These are phyloP conservation scores for Colletotrichum lindemuthianum DNA, from an alignment of 2,329 filamentous ascomycete genomes.

Conservation along the genomic window DNA sequence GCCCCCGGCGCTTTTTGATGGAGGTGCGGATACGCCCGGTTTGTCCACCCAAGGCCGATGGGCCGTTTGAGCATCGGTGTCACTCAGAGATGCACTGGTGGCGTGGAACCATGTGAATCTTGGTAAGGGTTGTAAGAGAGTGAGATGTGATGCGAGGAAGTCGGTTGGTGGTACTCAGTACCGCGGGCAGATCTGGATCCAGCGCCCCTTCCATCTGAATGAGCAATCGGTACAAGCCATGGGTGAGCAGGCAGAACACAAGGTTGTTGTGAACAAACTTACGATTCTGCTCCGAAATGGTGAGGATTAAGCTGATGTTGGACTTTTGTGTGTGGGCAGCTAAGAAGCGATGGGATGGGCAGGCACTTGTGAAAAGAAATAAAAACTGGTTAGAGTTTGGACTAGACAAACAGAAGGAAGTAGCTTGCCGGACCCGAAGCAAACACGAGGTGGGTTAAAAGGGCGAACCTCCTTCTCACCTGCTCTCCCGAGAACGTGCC, in stretches of 20 bases:
- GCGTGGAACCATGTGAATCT: conserved; percentile 3
- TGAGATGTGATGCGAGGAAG: no score
- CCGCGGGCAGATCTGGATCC: conserved; percentile 8
- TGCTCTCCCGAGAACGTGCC: no score
- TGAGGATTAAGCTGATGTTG: conserved; percentile 3
- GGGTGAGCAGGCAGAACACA: conserved; percentile 1
- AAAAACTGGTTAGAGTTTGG: conserved; percentile 1
- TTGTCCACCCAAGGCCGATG: conserved; percentile 16
- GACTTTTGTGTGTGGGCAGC: not conserved
- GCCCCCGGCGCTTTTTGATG: conserved; percentile 14
- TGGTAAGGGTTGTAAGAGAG: no score
- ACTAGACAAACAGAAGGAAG: conserved; percentile 1
- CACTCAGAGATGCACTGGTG: not conserved
- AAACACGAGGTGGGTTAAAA: not conserved
- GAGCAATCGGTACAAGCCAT: conserved; percentile 10
- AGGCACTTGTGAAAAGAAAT: not conserved
- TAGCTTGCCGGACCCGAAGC: conserved; percentile 7
- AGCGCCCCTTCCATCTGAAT: conserved; percentile 22
- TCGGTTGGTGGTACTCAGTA: no score
- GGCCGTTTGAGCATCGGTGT: not conserved
- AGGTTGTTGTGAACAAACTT: conserved; percentile 17
- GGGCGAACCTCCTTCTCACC: no score
- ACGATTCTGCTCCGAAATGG: conserved; percentile 20
- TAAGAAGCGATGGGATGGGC: conserved; percentile 3
- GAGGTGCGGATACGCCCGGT: conserved; percentile 27